phyloP scores from a whole-genome alignment of 208 protist species.

The Leishmania turanica region DNA sequence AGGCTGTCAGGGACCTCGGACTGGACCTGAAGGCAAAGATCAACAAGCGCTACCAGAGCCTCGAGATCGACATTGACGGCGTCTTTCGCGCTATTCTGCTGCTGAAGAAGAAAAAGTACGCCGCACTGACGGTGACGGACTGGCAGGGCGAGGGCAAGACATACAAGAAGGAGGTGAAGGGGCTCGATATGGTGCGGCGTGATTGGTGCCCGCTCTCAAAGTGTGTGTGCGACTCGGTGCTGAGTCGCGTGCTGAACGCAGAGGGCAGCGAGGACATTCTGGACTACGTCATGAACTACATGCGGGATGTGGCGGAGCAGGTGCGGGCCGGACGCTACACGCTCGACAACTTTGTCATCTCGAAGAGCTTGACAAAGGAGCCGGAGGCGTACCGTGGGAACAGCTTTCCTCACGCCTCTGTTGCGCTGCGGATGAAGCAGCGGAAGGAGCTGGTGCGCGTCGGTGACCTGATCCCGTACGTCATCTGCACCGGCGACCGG shows the following conservation, averaged over 20 bases:
- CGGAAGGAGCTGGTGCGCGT: constrained; percentile 91
- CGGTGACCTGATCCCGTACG: constrained; percentile 97
- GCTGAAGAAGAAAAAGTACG: constrained; percentile 96
- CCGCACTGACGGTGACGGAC: constrained; percentile 82
- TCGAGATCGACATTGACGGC: constrained; percentile 99
- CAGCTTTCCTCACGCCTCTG: constrained; percentile 94
- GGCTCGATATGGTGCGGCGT: constrained; percentile 99
- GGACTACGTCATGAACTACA: constrained; percentile 93
- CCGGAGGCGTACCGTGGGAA: constrained; percentile 96
- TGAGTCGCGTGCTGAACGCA: constrained; percentile 94
- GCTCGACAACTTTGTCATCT: constrained; percentile 97
- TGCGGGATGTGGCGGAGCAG: constrained; percentile 78
- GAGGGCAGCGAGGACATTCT: constrained; percentile 86
- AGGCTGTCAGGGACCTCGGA: constrained; percentile 89
- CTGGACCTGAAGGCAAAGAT: constrained; percentile 94
- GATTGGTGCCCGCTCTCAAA: constrained; percentile 99
- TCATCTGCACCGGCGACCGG: constrained; percentile 92
- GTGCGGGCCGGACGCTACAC: constrained; percentile 73
- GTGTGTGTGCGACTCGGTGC: constrained; percentile 90
- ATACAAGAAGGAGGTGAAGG: constrained; percentile 96
- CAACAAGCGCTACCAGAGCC: constrained; percentile 96
- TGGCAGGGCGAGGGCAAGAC: constrained; percentile 68
- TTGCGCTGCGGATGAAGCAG: constrained; percentile 94
- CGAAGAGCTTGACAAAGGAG: constrained; percentile 97
- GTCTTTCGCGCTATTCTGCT: constrained; percentile 99